Base-by-base conservation (phyloP, 176 grass and related monocot genomes). In the Zea luxurians region DNA sequence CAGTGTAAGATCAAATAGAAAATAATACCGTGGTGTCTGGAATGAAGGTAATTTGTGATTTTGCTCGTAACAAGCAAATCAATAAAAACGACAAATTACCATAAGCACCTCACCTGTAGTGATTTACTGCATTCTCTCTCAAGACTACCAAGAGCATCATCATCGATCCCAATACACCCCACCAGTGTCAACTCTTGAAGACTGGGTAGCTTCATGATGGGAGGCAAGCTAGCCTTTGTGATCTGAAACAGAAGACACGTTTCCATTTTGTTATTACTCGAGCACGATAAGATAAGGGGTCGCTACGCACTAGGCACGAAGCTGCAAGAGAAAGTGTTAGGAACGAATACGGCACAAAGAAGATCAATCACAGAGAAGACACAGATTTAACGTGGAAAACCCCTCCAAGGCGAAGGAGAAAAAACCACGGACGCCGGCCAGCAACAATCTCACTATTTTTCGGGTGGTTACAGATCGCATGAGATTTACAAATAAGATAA, bases 121-220 rank as follows among this genome's bases (percentile, higher is more conserved):
- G 91, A 92, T 72, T 84, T 88, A 45, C 77, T 90, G 85, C 73
- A 90, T 18, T 76, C 70, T 50, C 88, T 76, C 48, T 85, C 83
- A 76, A 92, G 65, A 53, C 38, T 78, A 41, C 41, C 8, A 37
- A 93, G 75, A 46, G 78, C 84, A 45, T 83, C 77, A 58, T 93
- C 91, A 83, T 91, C 85, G 15, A 97, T 86, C 12, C 79, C 83
- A 17, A 82, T 11, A 59, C 94, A 93, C 52, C 80, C 87, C 61
- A 82, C 73, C 44, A 94, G 79, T 55, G 64, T 47, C 64, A 97
- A 50, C 45, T 86, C 66, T 66, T 94, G 21, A 9, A 97, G 91
- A 46, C 85, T 77, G 3, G 85, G 89, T 35, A 97, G 75, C 71
- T 78, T 93, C 70, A 89, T 68, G 75, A 92, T 78, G 50, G 80